Conservation (phyloP, 345 rosid species). For the Bruguiera parviflora region DNA sequence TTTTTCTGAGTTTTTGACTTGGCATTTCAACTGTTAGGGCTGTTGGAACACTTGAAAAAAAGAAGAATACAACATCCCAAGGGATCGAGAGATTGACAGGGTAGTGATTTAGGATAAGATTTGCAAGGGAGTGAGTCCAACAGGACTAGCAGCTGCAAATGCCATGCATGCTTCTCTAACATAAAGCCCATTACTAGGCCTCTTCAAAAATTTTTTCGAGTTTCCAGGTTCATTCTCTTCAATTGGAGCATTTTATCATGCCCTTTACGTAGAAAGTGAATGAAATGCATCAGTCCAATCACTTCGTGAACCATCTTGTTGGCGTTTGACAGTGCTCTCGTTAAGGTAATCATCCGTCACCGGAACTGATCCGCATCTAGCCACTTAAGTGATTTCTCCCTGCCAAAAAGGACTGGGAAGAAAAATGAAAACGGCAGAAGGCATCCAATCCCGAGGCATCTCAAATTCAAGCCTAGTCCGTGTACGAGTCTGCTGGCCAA, state of each 20-base stretch:
- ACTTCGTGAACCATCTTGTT: too few relatives aligned
- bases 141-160: slow-evolving; percentile 49
- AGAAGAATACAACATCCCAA: slow-evolving; percentile 24
- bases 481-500: too few relatives aligned
- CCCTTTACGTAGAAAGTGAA: neutral
- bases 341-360: too few relatives aligned
- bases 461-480: too few relatives aligned
- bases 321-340: too few relatives aligned
- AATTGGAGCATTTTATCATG: neutral
- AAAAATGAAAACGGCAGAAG: too few relatives aligned
- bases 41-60: slow-evolving; percentile 21
- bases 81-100: slow-evolving; percentile 4
- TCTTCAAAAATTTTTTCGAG: slow-evolving; percentile 15
- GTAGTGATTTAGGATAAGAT: slow-evolving; percentile 14
- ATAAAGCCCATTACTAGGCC: slow-evolving; percentile 16
- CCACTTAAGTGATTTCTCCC: too few relatives aligned
- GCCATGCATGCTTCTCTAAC: slow-evolving; percentile 21
- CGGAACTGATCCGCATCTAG: too few relatives aligned
- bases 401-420: too few relatives aligned
- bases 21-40: slow-evolving; percentile 34
- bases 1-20: slow-evolving; percentile 10
- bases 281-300: too few relatives aligned
- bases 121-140: slow-evolving; percentile 20
- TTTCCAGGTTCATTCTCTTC: neutral
- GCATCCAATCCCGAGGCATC: too few relatives aligned